phyloP scores from a whole-genome alignment of 2,329 filamentous ascomycete species.

The Fusarium sp. region DNA sequence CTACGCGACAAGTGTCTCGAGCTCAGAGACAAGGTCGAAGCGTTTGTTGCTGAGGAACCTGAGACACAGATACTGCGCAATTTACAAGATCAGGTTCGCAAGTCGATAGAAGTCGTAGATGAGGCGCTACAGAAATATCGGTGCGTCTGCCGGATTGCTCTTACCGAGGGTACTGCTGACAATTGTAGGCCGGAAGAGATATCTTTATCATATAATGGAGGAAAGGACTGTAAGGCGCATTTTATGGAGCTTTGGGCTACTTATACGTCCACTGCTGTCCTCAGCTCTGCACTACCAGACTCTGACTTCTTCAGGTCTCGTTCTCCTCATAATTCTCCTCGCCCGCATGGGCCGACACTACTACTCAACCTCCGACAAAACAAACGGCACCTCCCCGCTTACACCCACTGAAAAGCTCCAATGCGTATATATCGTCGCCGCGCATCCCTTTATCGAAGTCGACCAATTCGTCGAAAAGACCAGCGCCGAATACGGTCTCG shows the following conservation, averaged over 20 bases:
- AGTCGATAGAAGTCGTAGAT: constrained; percentile 79
- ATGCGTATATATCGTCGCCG: constrained; percentile 89
- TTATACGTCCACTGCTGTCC: fast-evolving
- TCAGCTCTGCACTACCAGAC: background rate
- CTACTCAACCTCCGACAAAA: constrained; percentile 45
- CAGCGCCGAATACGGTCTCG: constrained; percentile 77
- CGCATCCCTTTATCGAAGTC: constrained; percentile 86
- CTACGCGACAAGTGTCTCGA: constrained; percentile 62
- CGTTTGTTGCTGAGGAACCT: constrained; percentile 74
- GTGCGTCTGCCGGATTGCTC: constrained; percentile 57
- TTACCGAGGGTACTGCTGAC: constrained; percentile 23
- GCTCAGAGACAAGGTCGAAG: constrained; percentile 71
- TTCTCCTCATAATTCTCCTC: constrained; percentile 89
- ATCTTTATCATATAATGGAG: constrained; percentile 95
- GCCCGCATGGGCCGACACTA: constrained; percentile 65
- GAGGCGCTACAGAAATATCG: constrained; percentile 81
- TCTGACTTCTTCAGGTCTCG: constrained; percentile 67
- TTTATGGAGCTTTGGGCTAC: too few relatives aligned
- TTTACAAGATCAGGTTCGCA: constrained; percentile 80
- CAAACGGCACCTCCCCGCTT: constrained; percentile 35
- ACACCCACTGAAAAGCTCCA: constrained; percentile 68
- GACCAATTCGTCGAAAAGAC: constrained; percentile 83
- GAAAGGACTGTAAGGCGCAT: constrained; percentile 78
- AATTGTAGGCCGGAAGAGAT: constrained; percentile 77
- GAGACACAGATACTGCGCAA: constrained; percentile 68